A percentile compares a stretch with the other conserved stretches of the same genome.
Conservation (phyloP, 768 basidiomycete species). For the Hortiboletus campestris region DNA sequence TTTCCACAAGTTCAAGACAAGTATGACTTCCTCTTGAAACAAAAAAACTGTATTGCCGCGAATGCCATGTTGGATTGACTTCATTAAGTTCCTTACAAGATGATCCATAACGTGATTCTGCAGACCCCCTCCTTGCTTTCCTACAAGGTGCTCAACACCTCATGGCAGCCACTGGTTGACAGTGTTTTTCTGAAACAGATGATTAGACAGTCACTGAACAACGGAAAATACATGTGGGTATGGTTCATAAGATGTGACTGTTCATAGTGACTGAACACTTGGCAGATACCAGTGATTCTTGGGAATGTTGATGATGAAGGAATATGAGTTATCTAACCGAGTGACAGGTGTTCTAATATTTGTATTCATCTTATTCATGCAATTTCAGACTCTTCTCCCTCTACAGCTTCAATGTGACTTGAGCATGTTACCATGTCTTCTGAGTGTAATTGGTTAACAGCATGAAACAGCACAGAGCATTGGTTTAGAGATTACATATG, state of each 20-base stretch:
- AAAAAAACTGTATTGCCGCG: constrained; percentile 10
- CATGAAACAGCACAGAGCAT: neutral
- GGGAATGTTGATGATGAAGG: constrained; percentile 2
- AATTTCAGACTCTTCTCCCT: constrained; percentile 29
- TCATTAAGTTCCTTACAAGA: constrained; percentile 14
- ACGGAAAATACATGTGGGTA: constrained; percentile 35
- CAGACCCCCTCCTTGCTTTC: constrained; percentile 9
- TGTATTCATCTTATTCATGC: neutral
- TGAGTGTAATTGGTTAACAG: neutral
- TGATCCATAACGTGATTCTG: constrained; percentile 8
- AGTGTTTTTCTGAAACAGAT: neutral
- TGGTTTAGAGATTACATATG: no score
- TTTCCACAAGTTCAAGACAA: constrained; percentile 4
- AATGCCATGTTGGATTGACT: constrained; percentile 16
- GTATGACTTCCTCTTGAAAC: constrained; percentile 16
- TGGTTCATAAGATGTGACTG: neutral
- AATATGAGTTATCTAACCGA: neutral
- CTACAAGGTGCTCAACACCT: constrained; percentile 8
- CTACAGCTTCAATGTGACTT: neutral
- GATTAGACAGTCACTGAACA: neutral
- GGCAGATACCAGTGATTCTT: neutral
- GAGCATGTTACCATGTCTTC: constrained; percentile 19
- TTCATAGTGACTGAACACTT: neutral
- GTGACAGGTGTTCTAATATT: no score
- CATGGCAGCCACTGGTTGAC: constrained; percentile 12